A percentile compares a stretch with the other conserved stretches of the same genome.
Evolutionary conservation across 305 asterid species (phyloP).

Genomic region (Fraxinus platypoda): DNA sequence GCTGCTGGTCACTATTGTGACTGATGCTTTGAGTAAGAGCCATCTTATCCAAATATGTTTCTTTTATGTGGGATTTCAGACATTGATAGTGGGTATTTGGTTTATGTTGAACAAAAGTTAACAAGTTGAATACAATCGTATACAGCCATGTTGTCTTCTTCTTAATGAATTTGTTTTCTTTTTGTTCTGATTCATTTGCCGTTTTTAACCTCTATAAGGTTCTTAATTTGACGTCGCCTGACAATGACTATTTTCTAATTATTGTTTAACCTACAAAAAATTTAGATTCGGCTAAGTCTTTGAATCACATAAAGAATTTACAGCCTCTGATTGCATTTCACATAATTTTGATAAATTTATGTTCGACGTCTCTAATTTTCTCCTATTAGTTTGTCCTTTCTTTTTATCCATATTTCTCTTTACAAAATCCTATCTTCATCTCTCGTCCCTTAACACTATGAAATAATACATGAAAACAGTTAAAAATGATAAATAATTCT

Average conservation of each 20-base stretch:
- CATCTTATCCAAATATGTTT: not conserved
- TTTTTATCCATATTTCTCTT: not conserved
- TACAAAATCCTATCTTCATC: not conserved
- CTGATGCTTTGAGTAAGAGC: not conserved
- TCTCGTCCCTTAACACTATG: not conserved
- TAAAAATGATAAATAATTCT: not conserved
- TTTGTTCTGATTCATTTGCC: slow-evolving; percentile 35
- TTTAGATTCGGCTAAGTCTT: not conserved
- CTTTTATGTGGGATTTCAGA: not conserved
- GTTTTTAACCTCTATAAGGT: slow-evolving; percentile 15
- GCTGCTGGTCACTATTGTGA: not conserved
- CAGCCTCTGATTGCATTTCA: not conserved
- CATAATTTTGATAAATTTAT: not conserved
- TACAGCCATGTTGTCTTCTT: slow-evolving; percentile 24
- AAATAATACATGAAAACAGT: not conserved
- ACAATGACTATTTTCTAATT: not conserved
- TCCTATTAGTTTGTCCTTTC: not conserved
- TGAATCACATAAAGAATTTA: not conserved
- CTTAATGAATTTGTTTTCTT: slow-evolving; percentile 13
- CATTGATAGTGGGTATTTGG: slow-evolving; percentile 1
- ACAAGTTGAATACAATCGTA: slow-evolving; percentile 13
- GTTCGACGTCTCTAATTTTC: too few relatives aligned
- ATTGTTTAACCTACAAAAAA: too few relatives aligned
- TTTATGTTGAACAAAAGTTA: slow-evolving; percentile 1
- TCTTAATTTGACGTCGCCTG: not conserved